Conservation (phyloP, 176 grass and related monocot genomes). For the Juncus effusus region DNA sequence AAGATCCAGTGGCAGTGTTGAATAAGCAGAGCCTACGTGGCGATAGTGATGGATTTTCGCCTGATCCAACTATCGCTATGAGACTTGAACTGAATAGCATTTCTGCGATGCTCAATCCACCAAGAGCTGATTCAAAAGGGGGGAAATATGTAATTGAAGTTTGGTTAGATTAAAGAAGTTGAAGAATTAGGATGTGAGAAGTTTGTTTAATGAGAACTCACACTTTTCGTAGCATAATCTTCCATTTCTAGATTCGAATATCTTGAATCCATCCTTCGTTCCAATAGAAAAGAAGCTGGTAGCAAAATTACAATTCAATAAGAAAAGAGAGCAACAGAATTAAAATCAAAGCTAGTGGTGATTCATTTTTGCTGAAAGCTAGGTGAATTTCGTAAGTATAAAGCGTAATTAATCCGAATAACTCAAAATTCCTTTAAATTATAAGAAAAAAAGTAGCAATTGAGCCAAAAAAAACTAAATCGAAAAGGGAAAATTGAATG, state of each 20-base stretch:
- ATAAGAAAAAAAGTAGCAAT: background rate
- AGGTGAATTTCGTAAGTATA: background rate
- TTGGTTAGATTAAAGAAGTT: background rate
- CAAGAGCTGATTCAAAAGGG: slow-evolving; percentile 45
- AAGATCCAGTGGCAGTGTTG: slow-evolving; percentile 42
- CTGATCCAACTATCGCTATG: slow-evolving; percentile 77
- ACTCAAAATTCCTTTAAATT: slow-evolving; percentile 5
- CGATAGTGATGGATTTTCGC: slow-evolving; percentile 76
- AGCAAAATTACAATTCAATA: background rate
- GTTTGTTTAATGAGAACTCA: slow-evolving; percentile 19
- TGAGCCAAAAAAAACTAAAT: background rate
- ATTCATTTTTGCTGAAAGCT: too few species aligned
- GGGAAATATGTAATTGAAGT: background rate
- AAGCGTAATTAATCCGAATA: background rate
- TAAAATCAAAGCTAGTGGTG: background rate
- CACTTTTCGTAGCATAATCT: slow-evolving; percentile 64
- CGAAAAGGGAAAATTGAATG: background rate
- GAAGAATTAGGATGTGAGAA: background rate
- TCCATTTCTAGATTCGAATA: slow-evolving; percentile 72
- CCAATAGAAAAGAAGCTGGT: slow-evolving; percentile 71
- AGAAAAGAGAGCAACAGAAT: background rate
- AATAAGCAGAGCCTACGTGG: slow-evolving; percentile 80
- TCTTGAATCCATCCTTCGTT: slow-evolving; percentile 78
- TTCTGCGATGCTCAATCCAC: slow-evolving; percentile 74
- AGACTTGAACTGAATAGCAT: slow-evolving; percentile 76